Evolutionary conservation across 2,329 filamentous ascomycete species (phyloP), one percentile per base, ranked within the genome.

Genomic region (Botryotinia narcissicola): DNA sequence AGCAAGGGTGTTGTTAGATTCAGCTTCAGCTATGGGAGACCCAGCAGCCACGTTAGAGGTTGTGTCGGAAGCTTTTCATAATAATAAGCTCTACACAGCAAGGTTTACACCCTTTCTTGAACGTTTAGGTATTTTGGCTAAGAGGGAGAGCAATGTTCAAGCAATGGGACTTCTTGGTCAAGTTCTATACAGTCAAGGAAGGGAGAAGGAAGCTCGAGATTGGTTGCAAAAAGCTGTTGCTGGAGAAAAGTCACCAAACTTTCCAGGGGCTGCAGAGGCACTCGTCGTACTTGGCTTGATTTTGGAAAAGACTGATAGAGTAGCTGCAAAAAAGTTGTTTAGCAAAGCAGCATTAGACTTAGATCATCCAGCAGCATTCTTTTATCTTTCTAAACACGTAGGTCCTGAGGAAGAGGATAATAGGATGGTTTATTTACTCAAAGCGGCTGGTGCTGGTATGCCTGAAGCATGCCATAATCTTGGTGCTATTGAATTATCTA

Each of bases 101-200:
- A 63, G 75, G 0, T 75, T 75, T 40, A 46, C 54, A 16, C 40
- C 42, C 22, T 71, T 76, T 25, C 73, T 80, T 16, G 57, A 75
- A 54, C 73, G 71, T 22, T 73, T 81, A 9, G 71, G 74, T 44
- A 60, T 74, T 4, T 70, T 80, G 25, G 79, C 79, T 22, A 78
- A 79, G 69, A 76, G 74, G 6, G 74, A 76, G 10, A 70, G 77
- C 14, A 77, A 81, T 60, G 75, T 77, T 18, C 73, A 78, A 71
- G 80, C 80, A 16, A 79, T 81, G 78, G 73, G 75, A 10, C 64
- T 81, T 20, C 73, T 80, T 1, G 79, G 79, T 6, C 77, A 79
- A 71, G 76, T 80, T 8, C 61, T 80, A 7, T 71, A 74, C 29
- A 64, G 70, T 9, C 73, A 76, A 37, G 63, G 72, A 46, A 76